Percentiles rank a stretch among this genome's conserved stretches.
These are phyloP conservation scores for Galeopsis tetrahit DNA, from an alignment of 257 asterid genomes.

Conservation along the genomic window DNA sequence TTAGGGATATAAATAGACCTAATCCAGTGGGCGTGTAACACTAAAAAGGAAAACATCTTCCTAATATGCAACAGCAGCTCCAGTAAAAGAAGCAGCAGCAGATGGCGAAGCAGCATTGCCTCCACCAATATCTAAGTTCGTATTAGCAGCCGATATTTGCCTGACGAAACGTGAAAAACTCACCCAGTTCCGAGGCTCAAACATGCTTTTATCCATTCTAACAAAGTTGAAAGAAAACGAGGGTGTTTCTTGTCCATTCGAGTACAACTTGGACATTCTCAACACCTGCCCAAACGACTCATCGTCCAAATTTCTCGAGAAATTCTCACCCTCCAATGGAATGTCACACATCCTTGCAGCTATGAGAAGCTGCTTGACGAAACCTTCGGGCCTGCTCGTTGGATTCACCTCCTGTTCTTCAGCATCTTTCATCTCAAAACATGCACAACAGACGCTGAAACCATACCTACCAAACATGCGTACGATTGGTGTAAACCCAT, in stretches of 20 bases:
- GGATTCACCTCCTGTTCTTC: constrained; percentile 55
- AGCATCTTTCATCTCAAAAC: constrained; percentile 65
- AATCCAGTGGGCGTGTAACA: constrained; percentile 17
- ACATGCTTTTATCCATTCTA: constrained; percentile 68
- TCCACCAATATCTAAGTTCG: constrained; percentile 54
- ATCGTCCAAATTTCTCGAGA: constrained; percentile 54
- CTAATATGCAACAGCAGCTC: constrained; percentile 54
- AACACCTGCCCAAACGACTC: constrained; percentile 61
- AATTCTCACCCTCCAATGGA: constrained; percentile 69
- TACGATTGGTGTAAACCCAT: constrained; percentile 62
- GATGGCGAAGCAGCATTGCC: constrained; percentile 46
- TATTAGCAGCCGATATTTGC: constrained; percentile 54
- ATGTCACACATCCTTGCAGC: constrained; percentile 58
- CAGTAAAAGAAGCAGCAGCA: constrained; percentile 45
- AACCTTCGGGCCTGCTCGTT: constrained; percentile 62
- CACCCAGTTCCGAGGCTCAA: constrained; percentile 57
- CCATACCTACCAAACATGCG: constrained; percentile 65
- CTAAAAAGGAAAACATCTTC: constrained; percentile 27
- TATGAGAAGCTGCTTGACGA: constrained; percentile 56
- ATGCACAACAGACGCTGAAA: constrained; percentile 58
- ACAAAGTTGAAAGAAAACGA: constrained; percentile 72
- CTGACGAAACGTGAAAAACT: constrained; percentile 71
- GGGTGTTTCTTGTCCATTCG: constrained; percentile 52
- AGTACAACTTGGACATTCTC: constrained; percentile 60
- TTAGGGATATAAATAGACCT: background rate